These are phyloP conservation scores for Iris pallida DNA, from an alignment of 116 monocot genomes.

Conservation along the genomic window DNA sequence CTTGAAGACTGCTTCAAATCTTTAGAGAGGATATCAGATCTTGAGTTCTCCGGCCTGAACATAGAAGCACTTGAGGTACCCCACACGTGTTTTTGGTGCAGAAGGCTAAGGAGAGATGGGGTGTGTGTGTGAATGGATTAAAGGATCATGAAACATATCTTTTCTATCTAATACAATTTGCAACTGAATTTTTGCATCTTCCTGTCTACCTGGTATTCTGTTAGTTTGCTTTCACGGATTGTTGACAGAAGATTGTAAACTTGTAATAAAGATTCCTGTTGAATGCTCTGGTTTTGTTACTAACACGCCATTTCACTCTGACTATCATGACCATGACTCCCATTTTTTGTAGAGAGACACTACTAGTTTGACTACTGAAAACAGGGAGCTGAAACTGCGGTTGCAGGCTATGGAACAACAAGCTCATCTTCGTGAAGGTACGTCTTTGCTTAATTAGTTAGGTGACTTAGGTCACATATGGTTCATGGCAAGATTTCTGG, in stretches of 20 bases:
- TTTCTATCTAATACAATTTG: too few relatives aligned
- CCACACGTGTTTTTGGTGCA: too few relatives aligned
- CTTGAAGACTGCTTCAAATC: too few relatives aligned
- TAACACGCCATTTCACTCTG: neutral
- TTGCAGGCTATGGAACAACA: conserved; percentile 80
- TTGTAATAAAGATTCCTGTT: neutral
- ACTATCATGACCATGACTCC: neutral
- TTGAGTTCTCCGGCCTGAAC: too few relatives aligned
- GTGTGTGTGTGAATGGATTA: too few relatives aligned
- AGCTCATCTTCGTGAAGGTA: conserved; percentile 70
- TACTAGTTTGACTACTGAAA: conserved; percentile 60
- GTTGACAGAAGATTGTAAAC: neutral
- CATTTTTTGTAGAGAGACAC: conserved; percentile 57
- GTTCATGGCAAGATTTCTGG: neutral
- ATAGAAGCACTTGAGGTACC: too few relatives aligned
- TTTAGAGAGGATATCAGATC: too few relatives aligned
- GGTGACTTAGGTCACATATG: neutral
- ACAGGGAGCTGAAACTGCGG: conserved; percentile 73
- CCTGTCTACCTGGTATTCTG: too few relatives aligned
- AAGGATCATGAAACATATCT: too few relatives aligned
- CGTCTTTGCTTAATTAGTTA: neutral
- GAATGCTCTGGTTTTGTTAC: neutral
- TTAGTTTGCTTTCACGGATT: neutral
- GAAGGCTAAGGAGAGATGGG: too few relatives aligned
- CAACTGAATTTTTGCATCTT: too few relatives aligned